Base-by-base conservation (phyloP, 2,329 filamentous ascomycete species). In the Incumbomyces lentus region DNA sequence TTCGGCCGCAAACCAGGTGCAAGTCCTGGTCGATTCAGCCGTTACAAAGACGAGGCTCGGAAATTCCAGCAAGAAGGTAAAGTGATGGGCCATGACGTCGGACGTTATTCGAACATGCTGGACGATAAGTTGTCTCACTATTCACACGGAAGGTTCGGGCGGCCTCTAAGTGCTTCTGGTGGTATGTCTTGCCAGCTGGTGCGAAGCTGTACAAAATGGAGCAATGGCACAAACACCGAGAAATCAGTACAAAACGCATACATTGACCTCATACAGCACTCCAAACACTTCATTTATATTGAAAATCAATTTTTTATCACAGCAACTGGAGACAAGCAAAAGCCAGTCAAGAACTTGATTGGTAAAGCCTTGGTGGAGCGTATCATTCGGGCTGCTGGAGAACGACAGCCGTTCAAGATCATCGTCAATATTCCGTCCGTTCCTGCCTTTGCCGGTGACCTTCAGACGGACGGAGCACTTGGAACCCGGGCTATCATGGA, bases 291-390 rank as follows among this genome's bases (percentile, higher is more conserved):
- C 58, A 66, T 89, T 49, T 89, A 88, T 63, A 87, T 89, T 31
- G 84, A 89, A 62, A 88, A 89, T 58, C 81, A 86, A 71, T 92
- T 92, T 69, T 92, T 92, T 71, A 92, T 92, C 64, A 92, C 86
- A 0, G 84, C 85, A 2, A 89, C 84, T 1, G 73, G 71, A 40
- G 73, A 84, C 45, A 68, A 79, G 47, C 84, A 88, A 60, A 73
- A 74, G 51, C 84, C 86, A 0, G 78, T 93, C 38, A 74, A 73
- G 58, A 92, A 93, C 66, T 79, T 81, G 62, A 82, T 93, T 50
- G 86, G 86, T 38, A 79, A 78, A 5, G 84, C 84, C 22, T 84
- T 93, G 42, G 86, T 87, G 6, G 80, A 87, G 53, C 78, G 86
- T 31, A 84, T 90, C 53, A 59, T 86, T 16, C 79, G 81, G 30